Evolutionary conservation across 2,329 filamentous ascomycete species (phyloP).

Genomic region (Arthrobotrys iridis): DNA sequence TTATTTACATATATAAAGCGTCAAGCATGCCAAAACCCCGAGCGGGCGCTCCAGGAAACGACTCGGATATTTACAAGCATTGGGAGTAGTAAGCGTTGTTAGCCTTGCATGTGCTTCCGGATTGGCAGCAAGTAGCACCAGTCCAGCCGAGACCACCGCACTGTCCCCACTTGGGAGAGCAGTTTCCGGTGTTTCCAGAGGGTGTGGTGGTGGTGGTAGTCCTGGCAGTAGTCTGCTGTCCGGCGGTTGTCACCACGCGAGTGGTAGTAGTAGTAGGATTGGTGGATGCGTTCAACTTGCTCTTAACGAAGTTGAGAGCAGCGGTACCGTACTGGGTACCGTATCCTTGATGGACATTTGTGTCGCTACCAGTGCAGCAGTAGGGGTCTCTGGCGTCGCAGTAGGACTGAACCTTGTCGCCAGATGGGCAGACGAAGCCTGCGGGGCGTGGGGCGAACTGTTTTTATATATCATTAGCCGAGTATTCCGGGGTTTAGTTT

Average conservation of each 20-base stretch:
- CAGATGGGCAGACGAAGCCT: slow-evolving; percentile 68
- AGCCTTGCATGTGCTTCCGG: slow-evolving; percentile 60
- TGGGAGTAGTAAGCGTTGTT: slow-evolving; percentile 61
- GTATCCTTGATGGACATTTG: slow-evolving; percentile 69
- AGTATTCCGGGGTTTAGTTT: slow-evolving; percentile 65
- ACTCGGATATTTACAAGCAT: slow-evolving; percentile 59
- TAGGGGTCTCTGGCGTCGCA: slow-evolving; percentile 71
- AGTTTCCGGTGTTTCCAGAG: neutral
- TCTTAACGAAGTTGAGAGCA: slow-evolving; percentile 69
- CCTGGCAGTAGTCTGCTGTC: slow-evolving; percentile 24
- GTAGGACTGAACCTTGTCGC: slow-evolving; percentile 69
- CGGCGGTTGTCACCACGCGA: slow-evolving; percentile 9
- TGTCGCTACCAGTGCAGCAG: slow-evolving; percentile 70
- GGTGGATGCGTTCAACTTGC: slow-evolving; percentile 62
- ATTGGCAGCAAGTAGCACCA: slow-evolving; percentile 60
- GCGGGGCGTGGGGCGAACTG: slow-evolving; percentile 67
- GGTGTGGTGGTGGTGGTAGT: slow-evolving; percentile 23
- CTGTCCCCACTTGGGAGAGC: slow-evolving; percentile 59
- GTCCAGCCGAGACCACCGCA: slow-evolving; percentile 61
- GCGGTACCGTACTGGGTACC: slow-evolving; percentile 68
- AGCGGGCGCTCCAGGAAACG: neutral
- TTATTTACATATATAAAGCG: neutral
- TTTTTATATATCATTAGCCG: slow-evolving; percentile 59
- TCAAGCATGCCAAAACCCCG: neutral
- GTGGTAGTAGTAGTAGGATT: slow-evolving; percentile 12